Evolutionary conservation across 176 grass and related monocot genomes (phyloP).

Genomic region (Canna indica): DNA sequence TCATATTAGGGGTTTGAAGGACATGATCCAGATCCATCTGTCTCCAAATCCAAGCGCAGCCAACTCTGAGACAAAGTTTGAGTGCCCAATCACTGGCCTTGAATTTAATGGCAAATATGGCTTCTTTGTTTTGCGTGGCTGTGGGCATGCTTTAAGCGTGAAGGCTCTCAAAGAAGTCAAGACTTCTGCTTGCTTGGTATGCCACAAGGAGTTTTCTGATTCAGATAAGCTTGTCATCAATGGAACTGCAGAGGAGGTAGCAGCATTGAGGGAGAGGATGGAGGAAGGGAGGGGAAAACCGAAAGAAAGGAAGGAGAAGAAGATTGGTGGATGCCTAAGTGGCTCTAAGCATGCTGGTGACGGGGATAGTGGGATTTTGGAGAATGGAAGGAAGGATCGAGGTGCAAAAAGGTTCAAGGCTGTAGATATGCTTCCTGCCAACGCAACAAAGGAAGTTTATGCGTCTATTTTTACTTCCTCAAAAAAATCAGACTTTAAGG

Average conservation of each 20-base stretch:
- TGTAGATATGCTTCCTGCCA: constrained; percentile 46
- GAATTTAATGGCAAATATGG: constrained; percentile 88
- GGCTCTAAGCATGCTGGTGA: constrained; percentile 44
- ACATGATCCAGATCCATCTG: constrained; percentile 82
- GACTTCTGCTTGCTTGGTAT: constrained; percentile 58
- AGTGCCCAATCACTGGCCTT: constrained; percentile 67
- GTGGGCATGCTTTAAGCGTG: constrained; percentile 69
- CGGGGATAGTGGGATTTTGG: constrained; percentile 30
- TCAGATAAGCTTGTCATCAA: constrained; percentile 67
- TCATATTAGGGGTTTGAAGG: constrained; percentile 63
- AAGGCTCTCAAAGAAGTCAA: constrained; percentile 94
- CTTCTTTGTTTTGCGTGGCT: constrained; percentile 50
- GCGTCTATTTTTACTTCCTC: constrained; percentile 92
- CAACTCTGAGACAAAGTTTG: constrained; percentile 44
- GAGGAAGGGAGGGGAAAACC: constrained; percentile 65
- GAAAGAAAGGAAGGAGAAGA: constrained; percentile 80
- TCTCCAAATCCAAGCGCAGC: constrained; percentile 27
- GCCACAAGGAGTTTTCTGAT: constrained; percentile 64
- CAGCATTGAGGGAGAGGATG: constrained; percentile 56
- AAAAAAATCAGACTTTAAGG: constrained; percentile 73
- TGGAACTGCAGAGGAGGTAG: constrained; percentile 59
- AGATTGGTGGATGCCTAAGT: constrained; percentile 38
- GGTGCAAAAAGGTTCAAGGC: constrained; percentile 66
- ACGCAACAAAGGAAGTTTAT: constrained; percentile 86
- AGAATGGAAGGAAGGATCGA: constrained; percentile 67